Evolutionary conservation across 768 basidiomycete genomes (phyloP).

Genomic region (Tylopilus rubrobrunneus): DNA sequence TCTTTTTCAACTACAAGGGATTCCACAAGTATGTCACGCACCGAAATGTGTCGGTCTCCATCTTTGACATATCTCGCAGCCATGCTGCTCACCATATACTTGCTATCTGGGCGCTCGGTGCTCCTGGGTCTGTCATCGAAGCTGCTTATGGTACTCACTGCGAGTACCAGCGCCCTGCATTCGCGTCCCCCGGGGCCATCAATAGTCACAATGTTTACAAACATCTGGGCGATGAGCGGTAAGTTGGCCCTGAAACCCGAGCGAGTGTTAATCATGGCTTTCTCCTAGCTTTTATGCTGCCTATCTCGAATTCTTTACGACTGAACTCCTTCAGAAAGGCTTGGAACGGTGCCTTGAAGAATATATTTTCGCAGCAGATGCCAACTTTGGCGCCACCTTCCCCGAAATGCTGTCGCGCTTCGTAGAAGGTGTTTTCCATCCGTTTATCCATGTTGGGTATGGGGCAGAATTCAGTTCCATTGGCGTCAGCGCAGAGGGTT

Average conservation of each 20-base stretch:
- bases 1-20: slow-evolving; percentile 45
- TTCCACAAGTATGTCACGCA: slow-evolving; percentile 29
- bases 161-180: slow-evolving; percentile 35
- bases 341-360: slow-evolving; percentile 46
- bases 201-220: slow-evolving; percentile 43
- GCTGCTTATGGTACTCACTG: slow-evolving; percentile 42
- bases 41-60: slow-evolving; percentile 4
- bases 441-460: slow-evolving; percentile 60
- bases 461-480: slow-evolving; percentile 60
- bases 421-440: slow-evolving; percentile 55
- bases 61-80: slow-evolving; percentile 29
- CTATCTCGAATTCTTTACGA: slow-evolving; percentile 55
- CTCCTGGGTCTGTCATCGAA: slow-evolving; percentile 36
- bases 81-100: slow-evolving; percentile 57
- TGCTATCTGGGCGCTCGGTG: slow-evolving; percentile 61
- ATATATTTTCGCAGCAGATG: slow-evolving; percentile 49
- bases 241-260: slow-evolving; percentile 9
- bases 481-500: slow-evolving; percentile 63
- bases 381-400: slow-evolving; percentile 34
- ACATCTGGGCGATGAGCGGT: slow-evolving; percentile 58
- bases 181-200: slow-evolving; percentile 22
- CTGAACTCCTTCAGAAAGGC: slow-evolving; percentile 40
- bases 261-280: not conserved
- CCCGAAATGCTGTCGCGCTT: slow-evolving; percentile 54
- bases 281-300: slow-evolving; percentile 51